phyloP scores from a whole-genome alignment of 2,329 filamentous ascomycete genomes.

The Trichoderma breve region DNA sequence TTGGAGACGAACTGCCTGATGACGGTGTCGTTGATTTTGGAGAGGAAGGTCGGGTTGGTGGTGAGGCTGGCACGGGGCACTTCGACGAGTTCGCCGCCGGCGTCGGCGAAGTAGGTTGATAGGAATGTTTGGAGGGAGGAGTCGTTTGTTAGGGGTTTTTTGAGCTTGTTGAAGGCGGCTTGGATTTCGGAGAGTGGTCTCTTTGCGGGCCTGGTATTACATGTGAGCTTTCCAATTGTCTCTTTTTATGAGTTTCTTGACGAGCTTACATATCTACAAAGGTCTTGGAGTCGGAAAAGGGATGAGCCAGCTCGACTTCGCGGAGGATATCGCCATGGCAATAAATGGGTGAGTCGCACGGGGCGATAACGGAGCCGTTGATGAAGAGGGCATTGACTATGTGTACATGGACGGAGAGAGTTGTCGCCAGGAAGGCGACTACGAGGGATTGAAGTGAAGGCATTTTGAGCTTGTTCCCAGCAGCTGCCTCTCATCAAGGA shows the following conservation, averaged over 20 bases:
- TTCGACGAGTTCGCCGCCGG: slow-evolving; percentile 60
- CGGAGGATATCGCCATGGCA: slow-evolving; percentile 64
- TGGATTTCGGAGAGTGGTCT: slow-evolving; percentile 59
- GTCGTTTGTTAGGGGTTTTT: slow-evolving; percentile 62
- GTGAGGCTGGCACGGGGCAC: slow-evolving; percentile 51
- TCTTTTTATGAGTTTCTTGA: not conserved
- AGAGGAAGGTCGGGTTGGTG: slow-evolving; percentile 58
- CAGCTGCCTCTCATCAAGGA: not conserved
- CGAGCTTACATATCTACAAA: slow-evolving; percentile 62
- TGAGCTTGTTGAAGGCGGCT: slow-evolving; percentile 57
- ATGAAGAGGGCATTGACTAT: slow-evolving; percentile 50
- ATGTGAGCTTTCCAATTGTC: not conserved
- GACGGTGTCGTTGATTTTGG: slow-evolving; percentile 55
- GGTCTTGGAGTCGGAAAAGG: slow-evolving; percentile 67
- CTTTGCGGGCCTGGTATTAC: slow-evolving; percentile 53
- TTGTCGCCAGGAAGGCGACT: not conserved
- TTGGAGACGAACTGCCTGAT: slow-evolving; percentile 60
- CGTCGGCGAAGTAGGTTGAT: slow-evolving; percentile 60
- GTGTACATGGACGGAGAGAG: slow-evolving; percentile 6
- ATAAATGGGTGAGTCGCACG: slow-evolving; percentile 67
- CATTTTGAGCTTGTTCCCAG: not conserved
- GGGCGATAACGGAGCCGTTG: slow-evolving; percentile 60
- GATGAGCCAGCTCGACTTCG: slow-evolving; percentile 60
- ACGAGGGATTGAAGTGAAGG: not conserved
- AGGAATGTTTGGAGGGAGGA: slow-evolving; percentile 61